Percentiles rank a stretch among this genome's conserved stretches.
Evolutionary conservation across 2,329 filamentous ascomycete genomes (phyloP).

Genomic region (Nothophaeocryptopus gaeumannii): DNA sequence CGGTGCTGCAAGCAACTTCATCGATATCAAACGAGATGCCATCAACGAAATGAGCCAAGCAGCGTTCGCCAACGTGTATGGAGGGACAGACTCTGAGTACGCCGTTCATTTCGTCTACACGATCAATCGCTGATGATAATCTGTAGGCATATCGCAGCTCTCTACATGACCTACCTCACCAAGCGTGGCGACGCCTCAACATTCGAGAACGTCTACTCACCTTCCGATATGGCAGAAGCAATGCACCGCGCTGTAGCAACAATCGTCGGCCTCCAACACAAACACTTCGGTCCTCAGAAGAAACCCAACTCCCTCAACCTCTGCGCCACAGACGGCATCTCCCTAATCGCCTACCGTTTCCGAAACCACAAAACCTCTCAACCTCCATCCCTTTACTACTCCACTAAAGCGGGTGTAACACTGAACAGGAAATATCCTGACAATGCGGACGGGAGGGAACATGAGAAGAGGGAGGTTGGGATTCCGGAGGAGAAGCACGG

Average conservation of each 20-base stretch:
- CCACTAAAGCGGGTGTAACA: slow-evolving; percentile 47
- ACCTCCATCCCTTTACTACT: slow-evolving; percentile 53
- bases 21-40: slow-evolving; percentile 47
- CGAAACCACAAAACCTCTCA: slow-evolving; percentile 52
- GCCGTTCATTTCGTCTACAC: slow-evolving; percentile 24
- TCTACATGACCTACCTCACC: slow-evolving; percentile 50
- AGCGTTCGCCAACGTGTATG: slow-evolving; percentile 48
- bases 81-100: slow-evolving; percentile 52
- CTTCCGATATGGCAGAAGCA: slow-evolving; percentile 45
- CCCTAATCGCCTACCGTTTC: slow-evolving; percentile 52
- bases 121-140: background rate
- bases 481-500: slow-evolving; percentile 43
- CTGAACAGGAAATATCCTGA: slow-evolving; percentile 54
- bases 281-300: slow-evolving; percentile 40
- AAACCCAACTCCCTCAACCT: slow-evolving; percentile 53
- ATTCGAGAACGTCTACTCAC: slow-evolving; percentile 41
- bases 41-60: slow-evolving; percentile 47
- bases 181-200: slow-evolving; percentile 18
- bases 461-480: slow-evolving; percentile 33
- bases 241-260: slow-evolving; percentile 44
- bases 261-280: slow-evolving; percentile 47
- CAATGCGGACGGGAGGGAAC: slow-evolving; percentile 43
- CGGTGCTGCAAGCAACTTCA: slow-evolving; percentile 50
- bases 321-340: slow-evolving; percentile 50
- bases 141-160: slow-evolving; percentile 42